A percentile compares a stretch with the other conserved stretches of the same genome.
phyloP scores from a whole-genome alignment of 2,329 filamentous ascomycete genomes.

The Fusarium sp. region DNA sequence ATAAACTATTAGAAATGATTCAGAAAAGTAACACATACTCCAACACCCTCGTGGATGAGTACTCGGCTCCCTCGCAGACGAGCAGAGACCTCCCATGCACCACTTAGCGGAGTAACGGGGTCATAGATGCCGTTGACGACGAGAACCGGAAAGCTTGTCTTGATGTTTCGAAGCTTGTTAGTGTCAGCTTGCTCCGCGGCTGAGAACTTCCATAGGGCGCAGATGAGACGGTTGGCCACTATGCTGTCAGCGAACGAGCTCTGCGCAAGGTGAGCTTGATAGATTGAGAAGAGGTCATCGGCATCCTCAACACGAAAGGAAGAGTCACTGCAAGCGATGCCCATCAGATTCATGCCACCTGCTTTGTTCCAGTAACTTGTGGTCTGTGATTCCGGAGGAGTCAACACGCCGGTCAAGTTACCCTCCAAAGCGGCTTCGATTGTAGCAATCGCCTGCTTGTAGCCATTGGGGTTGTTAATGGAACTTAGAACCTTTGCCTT shows the following conservation, averaged over 20 bases:
- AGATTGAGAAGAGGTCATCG: conserved; percentile 15
- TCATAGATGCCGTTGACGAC: neutral
- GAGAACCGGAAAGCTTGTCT: neutral
- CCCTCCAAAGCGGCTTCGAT: neutral
- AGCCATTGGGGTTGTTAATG: neutral
- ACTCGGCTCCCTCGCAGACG: neutral
- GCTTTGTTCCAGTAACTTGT: neutral
- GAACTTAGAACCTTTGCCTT: neutral
- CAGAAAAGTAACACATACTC: neutral
- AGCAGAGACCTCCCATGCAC: neutral
- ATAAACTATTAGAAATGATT: too few relatives aligned
- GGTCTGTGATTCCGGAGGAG: neutral
- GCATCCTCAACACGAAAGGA: conserved; percentile 10
- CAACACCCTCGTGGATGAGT: neutral
- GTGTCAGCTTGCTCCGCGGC: neutral
- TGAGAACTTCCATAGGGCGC: neutral
- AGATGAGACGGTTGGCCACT: neutral
- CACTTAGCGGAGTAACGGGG: neutral
- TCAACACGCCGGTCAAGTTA: neutral
- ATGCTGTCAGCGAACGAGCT: neutral
- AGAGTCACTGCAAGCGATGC: conserved; percentile 15
- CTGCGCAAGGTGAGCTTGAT: neutral
- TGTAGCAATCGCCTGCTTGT: neutral
- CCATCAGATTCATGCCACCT: neutral
- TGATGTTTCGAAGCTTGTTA: neutral